A percentile compares a stretch with the other conserved stretches of the same genome.
Conservation (phyloP, 179 eudicot species). For the Beta lomatogona region DNA sequence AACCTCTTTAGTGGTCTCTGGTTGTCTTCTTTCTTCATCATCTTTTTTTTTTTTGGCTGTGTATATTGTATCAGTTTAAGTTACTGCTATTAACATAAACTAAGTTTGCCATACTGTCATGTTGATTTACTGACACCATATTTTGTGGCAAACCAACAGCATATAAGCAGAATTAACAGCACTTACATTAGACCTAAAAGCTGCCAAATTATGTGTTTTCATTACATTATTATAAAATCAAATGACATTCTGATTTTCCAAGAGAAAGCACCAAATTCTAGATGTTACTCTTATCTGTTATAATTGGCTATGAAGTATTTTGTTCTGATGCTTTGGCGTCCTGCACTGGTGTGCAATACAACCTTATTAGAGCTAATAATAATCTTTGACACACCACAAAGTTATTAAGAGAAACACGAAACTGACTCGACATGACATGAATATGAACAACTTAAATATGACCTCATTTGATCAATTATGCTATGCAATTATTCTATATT, state of each 20-base stretch:
- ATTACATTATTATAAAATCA: neutral
- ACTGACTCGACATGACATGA: no score
- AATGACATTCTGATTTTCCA: neutral
- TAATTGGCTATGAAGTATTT: neutral
- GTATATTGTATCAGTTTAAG: slow-evolving; percentile 8
- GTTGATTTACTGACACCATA: neutral
- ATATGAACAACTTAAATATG: no score
- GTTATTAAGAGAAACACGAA: no score
- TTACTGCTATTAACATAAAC: neutral
- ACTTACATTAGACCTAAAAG: neutral
- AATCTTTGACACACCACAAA: no score
- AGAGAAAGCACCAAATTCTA: neutral
- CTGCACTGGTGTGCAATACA: neutral
- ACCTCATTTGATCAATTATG: no score
- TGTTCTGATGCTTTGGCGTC: neutral
- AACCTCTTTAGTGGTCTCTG: slow-evolving; percentile 23
- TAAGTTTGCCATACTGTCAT: neutral
- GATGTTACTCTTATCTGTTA: neutral
- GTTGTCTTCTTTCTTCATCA: neutral
- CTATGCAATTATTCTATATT: no score
- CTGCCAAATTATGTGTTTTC: neutral
- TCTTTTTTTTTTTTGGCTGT: neutral
- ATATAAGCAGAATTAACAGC: neutral
- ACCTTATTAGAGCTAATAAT: neutral
- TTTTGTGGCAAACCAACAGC: neutral